phyloP scores from a whole-genome alignment of 495 filamentous ascomycete genomes.

The Talaromyces trachyspermus region DNA sequence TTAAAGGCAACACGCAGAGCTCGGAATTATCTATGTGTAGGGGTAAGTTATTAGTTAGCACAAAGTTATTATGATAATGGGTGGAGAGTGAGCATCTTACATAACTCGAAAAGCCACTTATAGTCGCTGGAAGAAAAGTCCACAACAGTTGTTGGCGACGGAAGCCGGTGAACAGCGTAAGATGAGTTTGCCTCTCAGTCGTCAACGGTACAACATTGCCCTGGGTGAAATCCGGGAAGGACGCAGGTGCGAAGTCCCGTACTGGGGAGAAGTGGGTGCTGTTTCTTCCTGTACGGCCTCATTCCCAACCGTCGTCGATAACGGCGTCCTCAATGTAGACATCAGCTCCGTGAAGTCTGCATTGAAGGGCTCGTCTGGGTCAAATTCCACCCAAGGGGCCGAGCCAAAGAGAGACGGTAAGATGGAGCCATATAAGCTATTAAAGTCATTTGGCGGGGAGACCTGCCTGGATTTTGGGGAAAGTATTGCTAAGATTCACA shows the following conservation, averaged over 20 bases:
- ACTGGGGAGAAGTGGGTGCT: neutral
- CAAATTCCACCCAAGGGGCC: neutral
- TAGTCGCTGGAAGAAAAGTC: neutral
- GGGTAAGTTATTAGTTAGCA: neutral
- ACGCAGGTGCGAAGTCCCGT: neutral
- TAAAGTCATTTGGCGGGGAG: neutral
- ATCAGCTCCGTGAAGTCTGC: neutral
- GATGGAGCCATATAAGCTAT: neutral
- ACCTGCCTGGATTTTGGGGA: neutral
- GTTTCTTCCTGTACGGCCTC: neutral
- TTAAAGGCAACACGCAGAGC: conserved; percentile 16
- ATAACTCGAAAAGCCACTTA: conserved; percentile 7
- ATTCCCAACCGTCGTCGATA: neutral
- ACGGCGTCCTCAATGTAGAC: neutral
- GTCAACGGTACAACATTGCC: neutral
- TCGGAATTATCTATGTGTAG: conserved; percentile 14
- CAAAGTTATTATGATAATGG: neutral
- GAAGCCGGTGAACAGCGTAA: neutral
- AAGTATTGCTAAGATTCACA: neutral
- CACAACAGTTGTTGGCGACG: neutral
- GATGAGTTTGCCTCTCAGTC: neutral
- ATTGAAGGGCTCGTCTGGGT: neutral
- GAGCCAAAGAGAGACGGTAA: neutral
- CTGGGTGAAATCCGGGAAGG: neutral
- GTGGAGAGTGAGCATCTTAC: neutral